Evolutionary conservation across 495 filamentous ascomycete species (phyloP).

Genomic region (Venustampulla echinocandica): DNA sequence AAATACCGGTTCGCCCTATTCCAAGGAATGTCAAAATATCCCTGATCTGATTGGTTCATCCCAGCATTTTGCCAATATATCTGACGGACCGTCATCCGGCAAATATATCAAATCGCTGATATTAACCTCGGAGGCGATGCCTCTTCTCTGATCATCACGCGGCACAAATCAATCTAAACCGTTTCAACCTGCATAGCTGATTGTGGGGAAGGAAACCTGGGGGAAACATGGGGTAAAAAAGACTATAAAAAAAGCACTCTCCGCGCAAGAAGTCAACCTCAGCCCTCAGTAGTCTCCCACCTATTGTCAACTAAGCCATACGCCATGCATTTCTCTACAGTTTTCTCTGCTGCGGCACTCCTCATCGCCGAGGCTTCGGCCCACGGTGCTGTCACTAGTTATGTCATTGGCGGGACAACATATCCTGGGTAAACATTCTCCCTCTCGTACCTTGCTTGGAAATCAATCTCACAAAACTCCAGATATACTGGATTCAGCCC

Average conservation of each 20-base stretch:
- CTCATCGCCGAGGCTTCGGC: conserved; percentile 35
- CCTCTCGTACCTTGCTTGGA: neutral
- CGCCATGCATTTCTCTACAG: conserved; percentile 22
- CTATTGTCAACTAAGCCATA: neutral
- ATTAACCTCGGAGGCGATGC: neutral
- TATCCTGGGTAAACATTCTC: conserved; percentile 34
- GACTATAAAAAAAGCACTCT: neutral
- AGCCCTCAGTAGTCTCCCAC: neutral
- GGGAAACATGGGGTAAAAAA: neutral
- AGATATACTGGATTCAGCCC: conserved; percentile 43
- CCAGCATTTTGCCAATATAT: neutral
- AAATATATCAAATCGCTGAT: neutral
- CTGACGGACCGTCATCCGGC: neutral
- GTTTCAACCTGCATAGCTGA: neutral
- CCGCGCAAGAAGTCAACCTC: neutral
- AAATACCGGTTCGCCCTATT: neutral
- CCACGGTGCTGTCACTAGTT: conserved; percentile 50
- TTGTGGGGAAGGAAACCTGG: neutral
- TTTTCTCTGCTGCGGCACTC: conserved; percentile 3
- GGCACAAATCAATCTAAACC: neutral
- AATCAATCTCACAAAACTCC: conserved; percentile 2
- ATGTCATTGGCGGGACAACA: conserved; percentile 42
- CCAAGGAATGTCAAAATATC: neutral
- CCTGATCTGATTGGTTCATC: neutral
- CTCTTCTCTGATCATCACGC: neutral